Base-by-base conservation (phyloP, 306 rosid genomes). In the Malus asiatica region DNA sequence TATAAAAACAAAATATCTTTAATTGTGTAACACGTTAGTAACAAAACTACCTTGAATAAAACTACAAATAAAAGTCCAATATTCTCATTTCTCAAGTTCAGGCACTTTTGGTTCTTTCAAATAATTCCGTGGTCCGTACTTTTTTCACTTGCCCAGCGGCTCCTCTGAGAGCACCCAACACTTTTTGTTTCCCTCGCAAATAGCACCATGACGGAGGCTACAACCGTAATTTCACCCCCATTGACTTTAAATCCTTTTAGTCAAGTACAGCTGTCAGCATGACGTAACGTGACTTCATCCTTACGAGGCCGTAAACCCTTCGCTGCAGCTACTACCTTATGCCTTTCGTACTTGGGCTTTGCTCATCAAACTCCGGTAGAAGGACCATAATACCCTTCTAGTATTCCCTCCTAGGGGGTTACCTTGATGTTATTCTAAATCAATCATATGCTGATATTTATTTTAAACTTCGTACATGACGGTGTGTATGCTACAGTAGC, bases 201-300 rank as follows among this genome's bases (percentile, higher is more conserved):
- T 46, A 70, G 64, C 81, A 66, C 51, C 70, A 27, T 48, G 2
- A 44, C 3, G 18, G 40, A 74, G 87, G 77, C 23, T 38, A 57
- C 8, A 63, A 45, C 40, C 46, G 88, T 82, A 79, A 61, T 74
- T 87, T 77, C 76, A 4, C 3, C 64, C 3, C 64, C 51, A 0
- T 0, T 3, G 12, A 2, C 32, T 66, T 32, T 69, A 66, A 66
- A 73, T 1, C 15, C 70, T 0, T 11, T 22, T 45, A 57, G 46
- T 53, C 69, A 27, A n/a, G 61, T 66, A 72, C 88, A 74, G 83
- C 77, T 77, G 81, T 84, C 79, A 79, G 74, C 79, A 45, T 79
- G 88, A 84, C 90, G 58, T 60, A 77, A 75, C 79, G 69, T 74
- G 74, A 68, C 86, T 78, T 83, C 87, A 83, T 58, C 62, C 73